phyloP scores from a whole-genome alignment of 139 green algal genomes.

The Chlamydomonas asymmetrica region DNA sequence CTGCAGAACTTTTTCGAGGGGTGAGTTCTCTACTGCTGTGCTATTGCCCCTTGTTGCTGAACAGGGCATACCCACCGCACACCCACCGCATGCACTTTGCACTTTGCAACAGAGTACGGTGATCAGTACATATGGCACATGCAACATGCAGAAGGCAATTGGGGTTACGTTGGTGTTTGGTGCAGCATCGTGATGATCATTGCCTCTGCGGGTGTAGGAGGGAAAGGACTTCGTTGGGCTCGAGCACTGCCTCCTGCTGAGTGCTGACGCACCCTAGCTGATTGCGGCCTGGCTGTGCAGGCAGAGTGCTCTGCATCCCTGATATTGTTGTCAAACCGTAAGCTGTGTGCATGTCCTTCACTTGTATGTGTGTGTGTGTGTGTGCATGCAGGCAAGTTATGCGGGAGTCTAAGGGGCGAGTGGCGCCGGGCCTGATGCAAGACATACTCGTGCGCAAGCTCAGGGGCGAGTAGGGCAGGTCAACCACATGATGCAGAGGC shows the following conservation, averaged over 20 bases:
- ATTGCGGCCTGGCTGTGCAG: background rate
- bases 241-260: background rate
- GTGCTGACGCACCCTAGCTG: background rate
- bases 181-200: background rate
- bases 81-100: background rate
- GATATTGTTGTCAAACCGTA: background rate
- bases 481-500: too few relatives aligned
- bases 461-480: constrained; percentile 15
- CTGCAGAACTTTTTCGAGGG: constrained; percentile 87
- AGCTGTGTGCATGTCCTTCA: too few relatives aligned
- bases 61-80: background rate
- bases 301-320: background rate
- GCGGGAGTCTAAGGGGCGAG: constrained; percentile 80
- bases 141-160: too few relatives aligned
- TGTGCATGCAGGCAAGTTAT: constrained; percentile 67
- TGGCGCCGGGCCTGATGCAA: constrained; percentile 82
- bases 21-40: constrained; percentile 15
- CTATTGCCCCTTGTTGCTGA: background rate
- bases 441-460: constrained; percentile 54
- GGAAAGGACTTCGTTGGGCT: background rate
- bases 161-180: background rate
- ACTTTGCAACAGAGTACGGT: background rate
- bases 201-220: background rate
- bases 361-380: background rate
- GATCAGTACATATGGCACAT: too few relatives aligned